These are phyloP conservation scores for Arabidopsis hybrid DNA, from an alignment of 441 rosid species.

Conservation along the genomic window DNA sequence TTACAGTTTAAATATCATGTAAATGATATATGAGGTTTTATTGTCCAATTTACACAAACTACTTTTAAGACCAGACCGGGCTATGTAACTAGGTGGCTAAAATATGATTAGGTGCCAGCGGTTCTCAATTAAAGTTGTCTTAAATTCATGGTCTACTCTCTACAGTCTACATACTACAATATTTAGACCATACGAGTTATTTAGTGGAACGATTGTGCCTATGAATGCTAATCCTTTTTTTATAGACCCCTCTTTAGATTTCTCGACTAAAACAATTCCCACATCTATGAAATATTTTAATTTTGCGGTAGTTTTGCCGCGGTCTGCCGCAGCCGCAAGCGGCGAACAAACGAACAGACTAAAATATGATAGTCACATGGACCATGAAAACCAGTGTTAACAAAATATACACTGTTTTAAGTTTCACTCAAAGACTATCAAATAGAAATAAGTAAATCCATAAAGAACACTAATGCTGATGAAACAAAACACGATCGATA, in stretches of 20 bases:
- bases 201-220: background rate
- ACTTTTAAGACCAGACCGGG: constrained; percentile 32
- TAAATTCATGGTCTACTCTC: constrained; percentile 35
- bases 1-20: too few species aligned
- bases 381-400: constrained; percentile 4
- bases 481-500: constrained; percentile 21
- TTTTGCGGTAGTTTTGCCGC: background rate
- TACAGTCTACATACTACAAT: background rate
- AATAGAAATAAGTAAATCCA: background rate
- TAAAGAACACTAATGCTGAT: constrained; percentile 10
- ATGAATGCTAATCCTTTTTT: background rate
- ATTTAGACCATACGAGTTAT: background rate
- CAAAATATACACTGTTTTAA: constrained; percentile 17
- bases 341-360: too few species aligned
- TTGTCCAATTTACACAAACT: background rate
- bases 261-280: background rate
- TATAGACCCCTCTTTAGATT: background rate
- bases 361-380: background rate
- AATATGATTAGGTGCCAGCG: constrained; percentile 31
- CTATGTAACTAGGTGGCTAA: constrained; percentile 29
- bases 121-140: constrained; percentile 37
- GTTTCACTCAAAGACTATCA: constrained; percentile 12
- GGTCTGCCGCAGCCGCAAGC: too few species aligned
- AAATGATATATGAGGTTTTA: too few species aligned
- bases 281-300: background rate